Evolutionary conservation across 2,329 filamentous ascomycete genomes (phyloP).

Genomic region (Pseudogymnoascus sp.): DNA sequence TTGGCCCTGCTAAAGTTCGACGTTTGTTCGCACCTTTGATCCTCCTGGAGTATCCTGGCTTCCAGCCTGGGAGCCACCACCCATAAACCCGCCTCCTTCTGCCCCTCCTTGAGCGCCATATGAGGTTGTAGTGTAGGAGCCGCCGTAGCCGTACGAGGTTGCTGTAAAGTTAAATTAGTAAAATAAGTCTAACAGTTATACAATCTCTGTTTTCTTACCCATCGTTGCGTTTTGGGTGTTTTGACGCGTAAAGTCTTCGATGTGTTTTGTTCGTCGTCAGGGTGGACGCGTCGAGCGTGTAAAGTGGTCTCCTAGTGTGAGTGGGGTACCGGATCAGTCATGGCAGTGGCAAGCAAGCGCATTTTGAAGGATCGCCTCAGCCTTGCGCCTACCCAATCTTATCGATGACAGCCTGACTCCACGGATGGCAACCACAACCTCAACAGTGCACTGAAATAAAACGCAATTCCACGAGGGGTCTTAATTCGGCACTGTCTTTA

Average conservation of each 20-base stretch:
- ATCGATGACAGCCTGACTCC: constrained; percentile 7
- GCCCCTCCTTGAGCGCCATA: constrained; percentile 50
- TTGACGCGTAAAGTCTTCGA: background rate
- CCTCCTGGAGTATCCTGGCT: constrained; percentile 45
- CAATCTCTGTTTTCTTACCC: constrained; percentile 16
- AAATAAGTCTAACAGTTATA: background rate
- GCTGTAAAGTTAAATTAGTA: constrained; percentile 18
- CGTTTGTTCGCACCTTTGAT: constrained; percentile 35
- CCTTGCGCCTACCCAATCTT: constrained; percentile 3
- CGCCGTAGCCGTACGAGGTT: constrained; percentile 28
- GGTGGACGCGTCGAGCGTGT: constrained; percentile 21
- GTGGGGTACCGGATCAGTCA: background rate
- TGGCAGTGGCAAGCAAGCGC: constrained; percentile 9
- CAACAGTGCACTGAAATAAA: background rate
- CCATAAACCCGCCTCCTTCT: constrained; percentile 57
- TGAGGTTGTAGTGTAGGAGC: constrained; percentile 26
- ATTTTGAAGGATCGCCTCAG: constrained; percentile 6
- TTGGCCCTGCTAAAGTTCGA: constrained; percentile 14
- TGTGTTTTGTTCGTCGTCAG: constrained; percentile 5
- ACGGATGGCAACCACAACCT: background rate
- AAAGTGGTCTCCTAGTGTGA: constrained; percentile 16
- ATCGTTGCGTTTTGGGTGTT: constrained; percentile 17
- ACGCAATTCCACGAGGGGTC: background rate
- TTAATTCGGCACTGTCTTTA: constrained; percentile 7
- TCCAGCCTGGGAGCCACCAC: constrained; percentile 53